These are phyloP conservation scores for Leishmania tropica DNA, from an alignment of 208 protist species.

Conservation along the genomic window DNA sequence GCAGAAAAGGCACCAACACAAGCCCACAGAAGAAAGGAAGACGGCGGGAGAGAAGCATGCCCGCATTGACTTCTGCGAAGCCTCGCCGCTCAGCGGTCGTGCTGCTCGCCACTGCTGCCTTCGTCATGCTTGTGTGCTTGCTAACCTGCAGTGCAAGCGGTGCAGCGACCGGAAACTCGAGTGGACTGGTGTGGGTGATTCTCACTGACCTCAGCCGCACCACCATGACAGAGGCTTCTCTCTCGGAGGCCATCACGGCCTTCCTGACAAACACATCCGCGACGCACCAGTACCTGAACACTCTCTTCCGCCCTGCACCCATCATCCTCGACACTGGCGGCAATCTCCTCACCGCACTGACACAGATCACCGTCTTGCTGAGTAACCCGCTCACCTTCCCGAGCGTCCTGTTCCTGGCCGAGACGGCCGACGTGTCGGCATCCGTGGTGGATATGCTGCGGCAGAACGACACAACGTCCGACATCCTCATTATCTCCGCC, in stretches of 20 bases:
- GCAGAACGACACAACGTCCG: conserved; percentile 34
- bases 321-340: conserved; percentile 65
- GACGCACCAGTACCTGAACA: conserved; percentile 11
- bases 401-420: conserved; percentile 72
- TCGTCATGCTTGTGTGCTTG: neutral
- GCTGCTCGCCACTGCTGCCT: neutral
- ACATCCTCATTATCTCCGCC: conserved; percentile 66
- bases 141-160: neutral
- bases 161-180: conserved; percentile 1
- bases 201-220: conserved; percentile 59
- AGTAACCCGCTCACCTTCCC: conserved; percentile 35
- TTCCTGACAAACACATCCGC: conserved; percentile 31
- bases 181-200: conserved; percentile 46
- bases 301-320: conserved; percentile 38
- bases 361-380: conserved; percentile 45
- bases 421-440: conserved; percentile 65
- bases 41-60: neutral
- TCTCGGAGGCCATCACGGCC: conserved; percentile 35
- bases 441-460: conserved; percentile 67
- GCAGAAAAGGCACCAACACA: neutral
- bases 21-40: neutral
- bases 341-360: conserved; percentile 59
- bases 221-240: conserved; percentile 30
- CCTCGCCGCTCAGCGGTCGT: neutral
- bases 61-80: neutral